Conservation (phyloP, 345 rosid species). For the Sapria himalayana region DNA sequence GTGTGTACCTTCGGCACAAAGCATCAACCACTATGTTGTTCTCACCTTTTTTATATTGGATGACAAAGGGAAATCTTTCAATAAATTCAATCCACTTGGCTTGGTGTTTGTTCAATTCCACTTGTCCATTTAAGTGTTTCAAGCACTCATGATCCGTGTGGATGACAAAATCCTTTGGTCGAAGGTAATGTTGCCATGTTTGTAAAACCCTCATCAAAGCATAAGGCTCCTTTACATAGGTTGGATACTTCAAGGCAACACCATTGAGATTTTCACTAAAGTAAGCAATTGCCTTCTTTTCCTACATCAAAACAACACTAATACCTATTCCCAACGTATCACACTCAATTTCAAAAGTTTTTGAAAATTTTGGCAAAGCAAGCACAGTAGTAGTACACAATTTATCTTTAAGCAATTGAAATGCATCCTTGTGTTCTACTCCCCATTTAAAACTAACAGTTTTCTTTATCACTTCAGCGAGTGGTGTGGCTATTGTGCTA, state of each 20-base stretch:
- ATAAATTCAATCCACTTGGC: not conserved
- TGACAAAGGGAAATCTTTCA: not conserved
- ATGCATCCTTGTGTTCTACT: not conserved
- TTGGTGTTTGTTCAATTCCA: not conserved
- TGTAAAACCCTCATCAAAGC: not conserved
- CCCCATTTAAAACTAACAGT: not conserved
- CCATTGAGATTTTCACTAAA: too few species aligned
- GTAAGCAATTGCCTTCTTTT: not conserved
- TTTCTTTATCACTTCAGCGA: not conserved
- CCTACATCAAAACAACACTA: not conserved
- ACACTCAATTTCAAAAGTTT: slow-evolving; percentile 1
- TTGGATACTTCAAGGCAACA: not conserved
- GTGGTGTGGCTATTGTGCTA: too few species aligned
- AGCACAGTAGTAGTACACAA: not conserved
- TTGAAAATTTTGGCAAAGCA: not conserved
- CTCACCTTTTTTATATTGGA: not conserved
- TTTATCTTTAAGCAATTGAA: too few species aligned
- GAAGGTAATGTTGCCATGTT: not conserved
- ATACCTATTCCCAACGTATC: not conserved
- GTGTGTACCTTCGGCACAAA: not conserved
- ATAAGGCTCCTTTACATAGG: not conserved
- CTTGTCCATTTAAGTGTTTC: not conserved
- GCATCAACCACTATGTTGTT: not conserved
- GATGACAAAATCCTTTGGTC: not conserved
- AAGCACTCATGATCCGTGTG: not conserved